Percentiles rank a stretch among this genome's conserved stretches.
phyloP scores from a whole-genome alignment of 805 yeast species.

The Candida sithepensis region DNA sequence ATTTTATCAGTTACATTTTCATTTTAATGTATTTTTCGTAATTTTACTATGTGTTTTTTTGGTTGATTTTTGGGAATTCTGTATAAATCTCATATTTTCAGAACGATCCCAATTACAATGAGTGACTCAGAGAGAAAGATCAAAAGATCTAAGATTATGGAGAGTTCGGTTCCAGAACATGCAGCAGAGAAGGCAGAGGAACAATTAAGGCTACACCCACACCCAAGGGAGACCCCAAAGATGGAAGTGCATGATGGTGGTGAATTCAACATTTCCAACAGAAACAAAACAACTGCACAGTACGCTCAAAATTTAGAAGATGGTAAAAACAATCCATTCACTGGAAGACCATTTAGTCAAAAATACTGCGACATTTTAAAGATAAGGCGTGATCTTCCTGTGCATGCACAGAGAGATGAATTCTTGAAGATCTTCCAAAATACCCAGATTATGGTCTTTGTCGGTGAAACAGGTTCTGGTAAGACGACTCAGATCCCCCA shows the following conservation, averaged over 20 bases:
- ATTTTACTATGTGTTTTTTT: too few species aligned
- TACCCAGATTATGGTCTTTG: slow-evolving; percentile 94
- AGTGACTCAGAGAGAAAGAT: slow-evolving; percentile 37
- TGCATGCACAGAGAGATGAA: slow-evolving; percentile 88
- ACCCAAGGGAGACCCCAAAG: slow-evolving; percentile 31
- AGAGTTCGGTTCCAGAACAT: slow-evolving; percentile 54
- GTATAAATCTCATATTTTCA: too few species aligned
- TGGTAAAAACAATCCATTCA: slow-evolving; percentile 71
- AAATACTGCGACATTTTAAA: slow-evolving; percentile 76
- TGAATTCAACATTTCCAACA: slow-evolving; percentile 50
- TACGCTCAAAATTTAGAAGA: slow-evolving; percentile 59
- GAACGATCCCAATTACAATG: too few species aligned
- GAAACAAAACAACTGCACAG: slow-evolving; percentile 64
- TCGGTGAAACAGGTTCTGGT: slow-evolving; percentile 99
- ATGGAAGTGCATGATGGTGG: slow-evolving; percentile 61
- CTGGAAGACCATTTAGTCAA: slow-evolving; percentile 57
- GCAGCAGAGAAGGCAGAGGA: slow-evolving; percentile 69
- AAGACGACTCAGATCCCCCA: slow-evolving; percentile 98
- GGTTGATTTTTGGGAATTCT: too few species aligned
- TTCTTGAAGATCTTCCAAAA: slow-evolving; percentile 79
- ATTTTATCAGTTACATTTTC: neutral
- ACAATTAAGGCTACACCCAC: slow-evolving; percentile 46
- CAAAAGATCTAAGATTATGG: slow-evolving; percentile 47
- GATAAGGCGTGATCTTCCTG: slow-evolving; percentile 84
- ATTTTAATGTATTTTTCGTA: neutral